phyloP scores from a whole-genome alignment of 2,329 filamentous ascomycete genomes.

The Penicillium capsulatum region DNA sequence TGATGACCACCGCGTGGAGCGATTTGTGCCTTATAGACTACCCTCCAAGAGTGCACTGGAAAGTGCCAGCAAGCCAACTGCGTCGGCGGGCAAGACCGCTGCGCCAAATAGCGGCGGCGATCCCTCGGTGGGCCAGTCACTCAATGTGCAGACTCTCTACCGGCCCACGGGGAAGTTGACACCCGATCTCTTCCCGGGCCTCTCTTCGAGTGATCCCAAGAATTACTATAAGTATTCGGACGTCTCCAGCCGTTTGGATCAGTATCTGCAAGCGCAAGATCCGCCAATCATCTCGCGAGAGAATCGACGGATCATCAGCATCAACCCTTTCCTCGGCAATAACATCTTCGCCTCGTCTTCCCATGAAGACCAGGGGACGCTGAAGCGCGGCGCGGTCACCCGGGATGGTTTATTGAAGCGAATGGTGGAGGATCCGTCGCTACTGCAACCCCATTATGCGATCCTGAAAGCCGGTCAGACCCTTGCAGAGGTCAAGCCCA shows the following conservation, averaged over 20 bases:
- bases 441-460: slow-evolving; percentile 54
- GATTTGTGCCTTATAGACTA: slow-evolving; percentile 60
- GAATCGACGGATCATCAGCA: slow-evolving; percentile 58
- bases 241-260: slow-evolving; percentile 53
- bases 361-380: slow-evolving; percentile 52
- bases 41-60: slow-evolving; percentile 54
- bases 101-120: slow-evolving; percentile 28
- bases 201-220: slow-evolving; percentile 47
- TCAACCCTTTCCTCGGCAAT: slow-evolving; percentile 61
- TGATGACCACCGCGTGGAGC: slow-evolving; percentile 49
- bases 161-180: slow-evolving; percentile 56
- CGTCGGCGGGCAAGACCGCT: slow-evolving; percentile 28
- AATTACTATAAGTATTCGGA: slow-evolving; percentile 59
- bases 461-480: slow-evolving; percentile 48
- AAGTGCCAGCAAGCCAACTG: slow-evolving; percentile 34
- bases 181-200: slow-evolving; percentile 49
- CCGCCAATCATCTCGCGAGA: slow-evolving; percentile 51
- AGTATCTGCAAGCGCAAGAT: slow-evolving; percentile 56
- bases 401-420: slow-evolving; percentile 60
- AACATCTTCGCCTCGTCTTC: slow-evolving; percentile 55
- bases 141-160: slow-evolving; percentile 51
- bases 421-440: slow-evolving; percentile 47
- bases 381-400: slow-evolving; percentile 55
- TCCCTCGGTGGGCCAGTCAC: slow-evolving; percentile 43
- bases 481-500: slow-evolving; percentile 52